Evolutionary conservation across 2,329 filamentous ascomycete species (phyloP).

Genomic region (Alternaria alternata): DNA sequence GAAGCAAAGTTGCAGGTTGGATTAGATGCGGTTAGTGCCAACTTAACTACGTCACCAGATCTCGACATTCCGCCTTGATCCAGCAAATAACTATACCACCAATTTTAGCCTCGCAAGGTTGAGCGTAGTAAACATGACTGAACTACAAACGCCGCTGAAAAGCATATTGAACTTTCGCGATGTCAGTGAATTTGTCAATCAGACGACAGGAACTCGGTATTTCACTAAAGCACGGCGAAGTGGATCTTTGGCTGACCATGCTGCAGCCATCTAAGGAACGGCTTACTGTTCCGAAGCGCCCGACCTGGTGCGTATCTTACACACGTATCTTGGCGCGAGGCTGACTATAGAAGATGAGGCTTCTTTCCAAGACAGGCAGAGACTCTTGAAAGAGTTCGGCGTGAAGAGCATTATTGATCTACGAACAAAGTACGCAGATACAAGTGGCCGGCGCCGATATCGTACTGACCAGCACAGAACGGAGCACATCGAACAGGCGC

Average conservation of each 20-base stretch:
- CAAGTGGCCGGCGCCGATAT: not conserved
- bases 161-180: constrained; percentile 51
- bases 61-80: not conserved
- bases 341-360: constrained; percentile 68
- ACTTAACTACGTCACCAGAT: constrained; percentile 18
- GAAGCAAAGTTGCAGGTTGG: not conserved
- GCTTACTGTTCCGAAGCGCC: constrained; percentile 45
- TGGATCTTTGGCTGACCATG: constrained; percentile 10
- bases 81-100: not conserved
- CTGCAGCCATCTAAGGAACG: constrained; percentile 34
- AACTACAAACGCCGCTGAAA: constrained; percentile 31
- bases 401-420: constrained; percentile 81
- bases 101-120: not conserved
- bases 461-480: constrained; percentile 60
- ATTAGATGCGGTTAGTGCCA: constrained; percentile 13
- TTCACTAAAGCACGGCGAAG: not conserved
- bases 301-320: constrained; percentile 40
- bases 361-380: constrained; percentile 68
- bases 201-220: constrained; percentile 27
- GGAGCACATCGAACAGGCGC: constrained; percentile 73
- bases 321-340: not conserved
- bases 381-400: constrained; percentile 66
- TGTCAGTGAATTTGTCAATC: constrained; percentile 44
- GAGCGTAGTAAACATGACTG: constrained; percentile 11
- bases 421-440: constrained; percentile 69